phyloP scores from a whole-genome alignment of 2,329 filamentous ascomycete genomes.

The Tolypocladium capitatum region DNA sequence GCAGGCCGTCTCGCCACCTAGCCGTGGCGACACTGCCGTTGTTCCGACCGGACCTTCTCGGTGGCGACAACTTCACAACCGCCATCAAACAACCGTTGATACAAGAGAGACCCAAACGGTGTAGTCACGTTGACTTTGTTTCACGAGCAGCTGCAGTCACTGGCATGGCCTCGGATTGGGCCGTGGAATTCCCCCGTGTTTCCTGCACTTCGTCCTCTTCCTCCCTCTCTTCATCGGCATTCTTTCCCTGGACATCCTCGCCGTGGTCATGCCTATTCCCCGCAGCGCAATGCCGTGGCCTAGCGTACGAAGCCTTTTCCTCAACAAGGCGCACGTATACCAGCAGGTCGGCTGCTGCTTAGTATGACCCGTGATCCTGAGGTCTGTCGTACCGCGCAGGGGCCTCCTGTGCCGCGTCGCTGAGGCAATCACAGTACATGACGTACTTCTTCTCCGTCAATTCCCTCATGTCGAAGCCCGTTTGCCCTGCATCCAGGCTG shows the following conservation, averaged over 20 bases:
- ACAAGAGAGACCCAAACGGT: background rate
- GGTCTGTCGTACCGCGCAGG: too few species aligned
- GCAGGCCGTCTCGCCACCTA: background rate
- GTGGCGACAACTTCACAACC: background rate
- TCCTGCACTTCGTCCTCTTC: background rate
- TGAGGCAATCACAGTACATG: constrained; percentile 10
- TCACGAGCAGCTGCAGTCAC: background rate
- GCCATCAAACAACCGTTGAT: background rate
- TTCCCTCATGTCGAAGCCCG: constrained; percentile 21
- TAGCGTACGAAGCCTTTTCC: too few species aligned
- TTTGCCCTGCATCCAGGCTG: constrained; percentile 21
- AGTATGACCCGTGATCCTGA: too few species aligned
- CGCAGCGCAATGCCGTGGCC: too few species aligned
- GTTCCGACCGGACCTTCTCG: too few species aligned
- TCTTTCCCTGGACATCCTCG: background rate
- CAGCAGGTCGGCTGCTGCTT: too few species aligned
- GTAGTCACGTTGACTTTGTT: background rate
- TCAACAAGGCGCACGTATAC: too few species aligned
- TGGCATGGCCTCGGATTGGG: background rate
- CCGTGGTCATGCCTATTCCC: too few species aligned
- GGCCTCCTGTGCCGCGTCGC: too few species aligned
- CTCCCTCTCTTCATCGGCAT: background rate
- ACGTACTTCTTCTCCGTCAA: constrained; percentile 21
- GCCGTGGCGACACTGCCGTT: background rate
- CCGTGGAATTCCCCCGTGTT: too few species aligned